Evolutionary conservation across 2,329 filamentous ascomycete genomes (phyloP).

Genomic region (Fusarium sp.): DNA sequence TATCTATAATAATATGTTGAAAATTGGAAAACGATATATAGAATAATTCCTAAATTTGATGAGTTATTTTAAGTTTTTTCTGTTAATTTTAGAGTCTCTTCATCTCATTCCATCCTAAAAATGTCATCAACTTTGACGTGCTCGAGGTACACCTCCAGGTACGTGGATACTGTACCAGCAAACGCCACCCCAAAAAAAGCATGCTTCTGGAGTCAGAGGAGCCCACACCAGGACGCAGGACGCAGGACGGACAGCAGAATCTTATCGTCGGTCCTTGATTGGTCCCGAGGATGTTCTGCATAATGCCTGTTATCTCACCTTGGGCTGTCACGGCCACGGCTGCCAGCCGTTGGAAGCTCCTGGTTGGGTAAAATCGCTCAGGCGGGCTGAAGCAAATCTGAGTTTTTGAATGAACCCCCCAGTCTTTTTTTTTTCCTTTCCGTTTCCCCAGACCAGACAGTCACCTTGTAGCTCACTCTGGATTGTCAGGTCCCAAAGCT

Average conservation of each 20-base stretch:
- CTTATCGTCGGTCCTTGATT: constrained; percentile 49
- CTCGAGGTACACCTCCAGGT: neutral
- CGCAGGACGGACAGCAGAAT: constrained; percentile 22
- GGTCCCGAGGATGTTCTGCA: constrained; percentile 46
- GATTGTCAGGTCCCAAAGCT: constrained; percentile 19
- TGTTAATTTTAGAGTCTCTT: too few species aligned
- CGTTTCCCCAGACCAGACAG: constrained; percentile 43
- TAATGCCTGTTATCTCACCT: constrained; percentile 50
- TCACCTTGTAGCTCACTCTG: constrained; percentile 25
- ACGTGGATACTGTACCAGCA: constrained; percentile 3
- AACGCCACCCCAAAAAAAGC: constrained; percentile 41
- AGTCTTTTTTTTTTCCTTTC: constrained; percentile 27
- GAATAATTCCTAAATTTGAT: neutral
- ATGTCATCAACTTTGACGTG: neutral
- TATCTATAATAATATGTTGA: neutral
- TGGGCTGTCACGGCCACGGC: constrained; percentile 25
- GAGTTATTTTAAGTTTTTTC: too few species aligned
- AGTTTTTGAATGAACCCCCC: constrained; percentile 19
- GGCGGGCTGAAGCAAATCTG: constrained; percentile 28
- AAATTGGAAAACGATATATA: neutral
- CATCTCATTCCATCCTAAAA: neutral
- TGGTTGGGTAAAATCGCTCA: constrained; percentile 43
- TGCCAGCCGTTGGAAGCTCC: constrained; percentile 33
- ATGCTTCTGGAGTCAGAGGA: constrained; percentile 23
- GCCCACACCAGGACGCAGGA: constrained; percentile 23